Base-by-base conservation (phyloP, 225 moss, liverwort and hornwort species). In the Pseudoscleropodium purum region DNA sequence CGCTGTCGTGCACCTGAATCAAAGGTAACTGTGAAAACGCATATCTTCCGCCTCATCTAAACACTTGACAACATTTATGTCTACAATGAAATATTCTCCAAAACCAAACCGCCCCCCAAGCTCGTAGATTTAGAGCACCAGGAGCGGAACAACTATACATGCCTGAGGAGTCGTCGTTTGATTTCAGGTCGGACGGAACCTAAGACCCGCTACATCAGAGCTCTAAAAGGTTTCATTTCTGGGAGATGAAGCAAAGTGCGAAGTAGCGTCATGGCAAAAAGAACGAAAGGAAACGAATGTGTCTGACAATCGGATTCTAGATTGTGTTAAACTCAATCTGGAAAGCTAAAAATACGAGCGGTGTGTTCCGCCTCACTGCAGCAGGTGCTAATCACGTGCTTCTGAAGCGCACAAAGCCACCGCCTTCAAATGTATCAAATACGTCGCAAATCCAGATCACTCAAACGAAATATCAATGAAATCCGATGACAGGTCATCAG, bases 1-100 rank as follows among this genome's bases (percentile, higher is more conserved):
- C 89, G 19, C 89, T 92, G 65, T 95, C 94, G 87, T 97, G 92
- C 89, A 96, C 89, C 95, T 93, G 93, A 60, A 25, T 52, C 82
- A 73, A 73, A 77, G 37, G 66, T 8, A 36, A 72, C 79, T 86
- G 90, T 87, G 88, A 88, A 84, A 83, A 90, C 65, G n/a, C 56
- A 63, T 11, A 82, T 41, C 34, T 64, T 64, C 30, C 21, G 41
- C 33, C 62, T 60, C 60, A 68, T 86, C 60, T 13, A 41, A 85
- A 73, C 51, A 54, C 41, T 23, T 51, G 25, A 62, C 62, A 62
- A 86, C 43, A 52, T 33, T 41, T 36, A 31, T 68, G 31, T 78
- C 70, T 59, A 62, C 26, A 14, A 72, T 43, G 60, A 82, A 82
- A 61, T 6, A 37, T 47, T 75, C 60, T 80, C n/a, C 60, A 37